Evolutionary conservation across 2,329 filamentous ascomycete genomes (phyloP).

Genomic region (Pseudogymnoascus sp.): DNA sequence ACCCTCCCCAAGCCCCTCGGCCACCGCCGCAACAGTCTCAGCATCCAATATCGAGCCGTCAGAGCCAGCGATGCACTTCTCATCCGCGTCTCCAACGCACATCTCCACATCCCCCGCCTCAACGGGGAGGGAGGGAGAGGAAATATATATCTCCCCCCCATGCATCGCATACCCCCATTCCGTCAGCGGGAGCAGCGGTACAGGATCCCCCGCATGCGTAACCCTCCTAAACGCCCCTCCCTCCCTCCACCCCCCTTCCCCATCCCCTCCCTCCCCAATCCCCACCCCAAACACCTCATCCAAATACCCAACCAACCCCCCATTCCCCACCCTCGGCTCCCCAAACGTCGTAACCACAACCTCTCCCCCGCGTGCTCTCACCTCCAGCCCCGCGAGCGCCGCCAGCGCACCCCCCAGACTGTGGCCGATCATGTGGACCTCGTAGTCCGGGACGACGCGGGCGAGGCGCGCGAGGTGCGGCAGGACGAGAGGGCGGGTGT

Average conservation of each 20-base stretch:
- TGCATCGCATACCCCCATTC: constrained; percentile 88
- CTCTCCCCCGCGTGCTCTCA: constrained; percentile 64
- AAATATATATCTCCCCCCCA: constrained; percentile 80
- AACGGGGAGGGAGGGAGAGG: constrained; percentile 61
- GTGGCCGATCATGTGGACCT: constrained; percentile 66
- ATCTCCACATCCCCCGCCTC: constrained; percentile 56
- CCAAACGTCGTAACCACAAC: constrained; percentile 84
- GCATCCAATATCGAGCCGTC: constrained; percentile 3
- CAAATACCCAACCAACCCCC: constrained; percentile 45
- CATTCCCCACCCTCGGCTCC: constrained; percentile 63
- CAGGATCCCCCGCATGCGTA: constrained; percentile 79
- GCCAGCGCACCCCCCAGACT: constrained; percentile 89
- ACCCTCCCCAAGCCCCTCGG: constrained; percentile 31
- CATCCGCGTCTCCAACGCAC: constrained; percentile 66
- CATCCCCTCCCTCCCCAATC: background rate
- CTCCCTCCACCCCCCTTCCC: background rate
- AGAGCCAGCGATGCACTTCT: constrained; percentile 56
- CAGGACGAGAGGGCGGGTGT: constrained; percentile 61
- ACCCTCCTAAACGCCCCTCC: constrained; percentile 56
- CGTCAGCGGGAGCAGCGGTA: constrained; percentile 73
- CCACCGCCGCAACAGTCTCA: constrained; percentile 11
- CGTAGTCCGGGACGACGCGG: constrained; percentile 55
- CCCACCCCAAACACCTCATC: constrained; percentile 39
- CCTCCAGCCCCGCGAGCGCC: constrained; percentile 74
- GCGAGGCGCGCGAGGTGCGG: constrained; percentile 54